phyloP scores from a whole-genome alignment of 495 filamentous ascomycete species.

The Penicillium simplicissimum region DNA sequence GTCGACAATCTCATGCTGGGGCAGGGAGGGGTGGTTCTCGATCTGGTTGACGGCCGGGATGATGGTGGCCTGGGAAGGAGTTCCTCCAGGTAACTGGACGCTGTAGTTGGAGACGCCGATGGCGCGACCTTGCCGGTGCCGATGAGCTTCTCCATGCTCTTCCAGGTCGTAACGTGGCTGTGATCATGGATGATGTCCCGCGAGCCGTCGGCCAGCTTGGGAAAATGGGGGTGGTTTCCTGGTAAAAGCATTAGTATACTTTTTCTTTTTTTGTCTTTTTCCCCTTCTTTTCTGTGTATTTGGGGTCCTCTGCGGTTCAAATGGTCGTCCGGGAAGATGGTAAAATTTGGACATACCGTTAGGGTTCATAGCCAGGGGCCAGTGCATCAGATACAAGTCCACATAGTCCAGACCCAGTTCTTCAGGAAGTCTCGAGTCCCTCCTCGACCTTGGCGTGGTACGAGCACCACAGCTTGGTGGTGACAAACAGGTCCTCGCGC shows the following conservation, averaged over 20 bases:
- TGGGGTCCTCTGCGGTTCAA: too few relatives aligned
- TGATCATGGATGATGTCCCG: conserved; percentile 66
- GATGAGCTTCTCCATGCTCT: conserved; percentile 74
- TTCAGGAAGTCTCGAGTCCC: conserved; percentile 70
- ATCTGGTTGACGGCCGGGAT: conserved; percentile 89
- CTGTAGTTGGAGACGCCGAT: conserved; percentile 88
- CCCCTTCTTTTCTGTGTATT: too few relatives aligned
- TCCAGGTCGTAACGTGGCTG: conserved; percentile 74
- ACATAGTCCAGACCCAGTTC: conserved; percentile 75
- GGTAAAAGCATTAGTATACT: conserved; percentile 5
- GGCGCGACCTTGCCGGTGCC: conserved; percentile 67
- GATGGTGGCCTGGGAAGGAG: conserved; percentile 64
- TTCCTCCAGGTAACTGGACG: conserved; percentile 67
- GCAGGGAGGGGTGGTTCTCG: conserved; percentile 78
- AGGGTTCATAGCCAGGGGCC: conserved; percentile 83
- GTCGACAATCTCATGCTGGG: conserved; percentile 83
- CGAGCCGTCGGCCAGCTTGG: conserved; percentile 67
- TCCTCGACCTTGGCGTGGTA: conserved; percentile 68
- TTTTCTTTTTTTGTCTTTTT: not conserved
- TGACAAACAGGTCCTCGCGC: conserved; percentile 79
- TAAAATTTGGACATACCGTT: conserved; percentile 43
- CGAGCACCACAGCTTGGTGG: conserved; percentile 81
- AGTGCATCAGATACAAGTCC: conserved; percentile 80
- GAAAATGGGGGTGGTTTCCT: conserved; percentile 77
- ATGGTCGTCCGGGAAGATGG: not conserved